phyloP scores from a whole-genome alignment of 2,329 filamentous ascomycete species.

The Hypoxylon rubiginosum region DNA sequence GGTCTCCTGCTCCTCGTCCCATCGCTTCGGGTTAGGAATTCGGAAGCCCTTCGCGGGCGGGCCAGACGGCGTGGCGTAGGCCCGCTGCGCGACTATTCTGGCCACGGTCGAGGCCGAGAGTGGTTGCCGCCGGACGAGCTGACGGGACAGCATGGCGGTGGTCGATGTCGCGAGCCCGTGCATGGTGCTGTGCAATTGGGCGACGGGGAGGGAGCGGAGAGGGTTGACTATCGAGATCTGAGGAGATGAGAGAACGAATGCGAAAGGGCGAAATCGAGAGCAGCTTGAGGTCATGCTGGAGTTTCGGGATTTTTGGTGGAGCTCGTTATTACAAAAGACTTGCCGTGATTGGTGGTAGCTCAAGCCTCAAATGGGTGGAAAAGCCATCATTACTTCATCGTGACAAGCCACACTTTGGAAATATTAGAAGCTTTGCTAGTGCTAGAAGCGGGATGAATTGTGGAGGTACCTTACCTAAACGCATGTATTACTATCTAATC shows the following conservation, averaged over 20 bases:
- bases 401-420: conserved; percentile 20
- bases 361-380: conserved; percentile 17
- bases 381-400: conserved; percentile 32
- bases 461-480: background rate
- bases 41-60: conserved; percentile 87
- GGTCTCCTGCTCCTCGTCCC: conserved; percentile 83
- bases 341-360: conserved; percentile 42
- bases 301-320: conserved; percentile 49
- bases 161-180: conserved; percentile 51
- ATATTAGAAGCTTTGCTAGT: background rate
- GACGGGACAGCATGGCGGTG: conserved; percentile 50
- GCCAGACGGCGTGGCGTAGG: conserved; percentile 78
- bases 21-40: conserved; percentile 77
- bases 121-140: conserved; percentile 51
- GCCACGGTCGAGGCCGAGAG: conserved; percentile 42
- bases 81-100: conserved; percentile 54
- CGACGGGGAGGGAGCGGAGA: conserved; percentile 33
- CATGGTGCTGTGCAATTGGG: conserved; percentile 49
- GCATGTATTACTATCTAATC: conserved; percentile 3
- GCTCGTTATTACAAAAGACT: conserved; percentile 47
- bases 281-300: conserved; percentile 46
- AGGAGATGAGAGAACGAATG: conserved; percentile 29
- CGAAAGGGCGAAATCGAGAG: conserved; percentile 31
- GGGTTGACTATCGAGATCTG: conserved; percentile 33
- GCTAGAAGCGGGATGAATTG: background rate